Base-by-base conservation (phyloP, 2,329 filamentous ascomycete species). In the Apiospora saccharicola region DNA sequence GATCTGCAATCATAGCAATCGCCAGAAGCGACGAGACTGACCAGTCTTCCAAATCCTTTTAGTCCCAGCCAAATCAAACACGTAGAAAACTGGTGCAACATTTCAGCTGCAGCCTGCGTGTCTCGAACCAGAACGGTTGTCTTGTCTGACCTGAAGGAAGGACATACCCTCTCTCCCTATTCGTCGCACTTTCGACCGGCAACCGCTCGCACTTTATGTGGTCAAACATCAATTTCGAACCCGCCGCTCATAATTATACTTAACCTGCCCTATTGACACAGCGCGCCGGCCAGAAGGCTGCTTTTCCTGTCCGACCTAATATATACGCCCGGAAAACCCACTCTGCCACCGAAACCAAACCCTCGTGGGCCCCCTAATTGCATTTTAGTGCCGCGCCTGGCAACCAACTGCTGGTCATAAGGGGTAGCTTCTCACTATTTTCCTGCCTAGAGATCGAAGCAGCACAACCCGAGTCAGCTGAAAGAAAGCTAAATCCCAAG, bases 61-160 rank as follows among this genome's bases (percentile, higher is more conserved):
- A 47, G 10, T 30, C n/a, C 67, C 41, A 44, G n/a, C 43, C 41
- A 46, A 44, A 47, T 46, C 67, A 68, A 68, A 68, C 41, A 68
- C 41, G 41, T 30, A 68, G 67, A 47, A 47, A 46, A 46, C 41
- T 47, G n/a, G 67, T 68, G 43, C 67, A 68, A 68, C 67, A 68
- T 68, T 68, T 46, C 67, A 47, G 44, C 44, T 68, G 67, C 67
- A 68, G 43, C 41, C 67, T 68, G 67, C 67, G 67, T 68, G 67
- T 68, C 67, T 68, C 41, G 53, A 68, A 47, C 67, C 30, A 68
- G 41, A 46, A 68, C 67, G 41, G 67, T 68, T 30, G 41, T 68
- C 44, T 47, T 46, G 44, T 46, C 41, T 68, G 24, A 46, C 44
- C 16, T 47, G n/a, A 30, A 47, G 41, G 41, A 44, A 46, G 67